Base-by-base conservation (phyloP, 2,329 filamentous ascomycete species). In the Magnaporthiopsis poae region DNA sequence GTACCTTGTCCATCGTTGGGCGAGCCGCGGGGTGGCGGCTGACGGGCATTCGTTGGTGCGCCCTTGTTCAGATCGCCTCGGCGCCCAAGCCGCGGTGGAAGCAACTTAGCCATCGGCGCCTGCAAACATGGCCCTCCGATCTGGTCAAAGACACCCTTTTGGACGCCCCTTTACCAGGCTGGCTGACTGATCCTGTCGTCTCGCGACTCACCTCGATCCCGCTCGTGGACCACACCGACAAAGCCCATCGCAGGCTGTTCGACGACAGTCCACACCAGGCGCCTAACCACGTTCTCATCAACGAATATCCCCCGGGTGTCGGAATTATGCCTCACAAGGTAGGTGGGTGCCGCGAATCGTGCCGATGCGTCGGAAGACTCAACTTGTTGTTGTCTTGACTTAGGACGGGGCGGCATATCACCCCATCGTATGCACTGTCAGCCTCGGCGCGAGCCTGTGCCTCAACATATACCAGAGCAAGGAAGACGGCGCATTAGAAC, bases 311-410 rank as follows among this genome's bases (percentile, higher is more conserved):
- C 1, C 87, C 91, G 0, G 91, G 91, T 1, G 86, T 96, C 69
- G 94, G 94, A n/a, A 98, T 98, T 70, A 96, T 97, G 91, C 88
- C 93, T 62, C 94, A 98, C 76, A 95, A 97, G 80, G 74, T 75
- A 69, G 69, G 71, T 67, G 39, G 21, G 27, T 75, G 78, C 27
- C 60, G 18, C 39, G 3, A 7, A 46, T 18, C 18, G 39, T 31
- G 60, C 31, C 15, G 60, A 25, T 15, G 60, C 66, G 63, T 69
- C 64, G 64, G 61, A 69, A 68, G 52, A 68, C 74, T 76, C 69
- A 76, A 73, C 60, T 33, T 31, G 13, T 62, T 62, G 29, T 12
- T 11, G 31, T 1, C 33, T 39, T 60, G 63, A 65, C 67, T 35
- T 70, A 75, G 81, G 94, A 99, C 75, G 95, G 94, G 1, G 80